Base-by-base conservation (phyloP, 805 yeast genomes). In the Teunomyces panamensis region DNA sequence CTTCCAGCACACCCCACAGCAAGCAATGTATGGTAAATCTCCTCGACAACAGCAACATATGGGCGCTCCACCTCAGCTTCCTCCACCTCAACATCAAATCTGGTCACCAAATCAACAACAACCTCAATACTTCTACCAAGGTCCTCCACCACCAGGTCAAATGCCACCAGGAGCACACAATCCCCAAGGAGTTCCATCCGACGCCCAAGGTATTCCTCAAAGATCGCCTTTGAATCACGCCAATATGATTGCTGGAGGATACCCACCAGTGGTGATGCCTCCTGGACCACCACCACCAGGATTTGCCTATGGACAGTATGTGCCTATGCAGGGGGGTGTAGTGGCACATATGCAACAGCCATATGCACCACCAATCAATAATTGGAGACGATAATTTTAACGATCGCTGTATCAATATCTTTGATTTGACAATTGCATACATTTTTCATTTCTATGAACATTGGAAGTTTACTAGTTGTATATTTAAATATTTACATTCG, bases 271-370 rank as follows among this genome's bases (percentile, higher is more conserved):
- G 5, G 53, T 49, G 14, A 49, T 51, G 14, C 50, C 53, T n/a
- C 53, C 49, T n/a, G 43, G 56, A 30, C 51, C 56, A 41, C 42
- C 63, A 20, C 69, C 71, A 8, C 74, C 71, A 13, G 71, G 71
- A 1, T 70, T 67, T 48, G 60, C 68, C 7, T 72, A 70, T 51
- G 68, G 67, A n/a, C 71, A 63, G 45, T 69, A 68, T 47, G 58
- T 63, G 39, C 71, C 73, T 1, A 51, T 67, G 47, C 69, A 61
- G 20, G 69, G 69, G 7, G 67, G 65, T 8, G 58, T 64, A 45
- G 58, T 64, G 11, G 51, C 62, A 7, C 63, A 56, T 30, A 55
- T 55, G 44, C 63, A 53, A 39, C 50, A 49, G 26, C 51, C 48
- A 9, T 53, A 49, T 16, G 50, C 60, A 4, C 53, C 55, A 26